A percentile compares a stretch with the other conserved stretches of the same genome.
These are phyloP conservation scores for Mortierella sp. DNA, from an alignment of 371 early-diverging fungal genomes.

Conservation along the genomic window DNA sequence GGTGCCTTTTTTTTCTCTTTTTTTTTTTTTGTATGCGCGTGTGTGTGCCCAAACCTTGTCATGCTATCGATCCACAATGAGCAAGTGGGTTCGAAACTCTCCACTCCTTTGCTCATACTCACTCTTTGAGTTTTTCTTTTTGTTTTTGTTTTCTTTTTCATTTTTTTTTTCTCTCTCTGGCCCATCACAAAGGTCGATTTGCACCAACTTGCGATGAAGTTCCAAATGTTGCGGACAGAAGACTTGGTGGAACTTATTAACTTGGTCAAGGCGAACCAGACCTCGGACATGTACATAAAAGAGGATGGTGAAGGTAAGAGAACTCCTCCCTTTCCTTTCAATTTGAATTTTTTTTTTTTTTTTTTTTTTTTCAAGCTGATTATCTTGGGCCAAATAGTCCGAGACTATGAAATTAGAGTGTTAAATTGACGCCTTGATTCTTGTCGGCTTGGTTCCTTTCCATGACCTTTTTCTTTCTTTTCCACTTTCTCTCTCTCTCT, in stretches of 20 bases:
- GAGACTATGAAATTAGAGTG: too few relatives aligned
- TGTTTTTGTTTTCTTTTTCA: neutral
- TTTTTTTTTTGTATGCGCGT: too few relatives aligned
- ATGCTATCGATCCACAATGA: too few relatives aligned
- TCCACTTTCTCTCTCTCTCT: neutral
- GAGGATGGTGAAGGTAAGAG: constrained; percentile 55
- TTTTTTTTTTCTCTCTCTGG: neutral
- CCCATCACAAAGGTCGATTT: constrained; percentile 31
- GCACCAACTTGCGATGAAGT: constrained; percentile 50
- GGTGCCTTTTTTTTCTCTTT: neutral
- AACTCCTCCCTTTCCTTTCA: neutral
- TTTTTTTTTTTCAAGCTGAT: neutral
- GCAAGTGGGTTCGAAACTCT: neutral
- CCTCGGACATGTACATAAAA: constrained; percentile 54
- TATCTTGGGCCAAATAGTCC: too few relatives aligned
- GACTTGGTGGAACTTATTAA: constrained; percentile 53
- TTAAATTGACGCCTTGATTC: too few relatives aligned
- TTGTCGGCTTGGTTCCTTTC: neutral
- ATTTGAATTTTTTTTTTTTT: neutral
- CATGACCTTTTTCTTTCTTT: too few relatives aligned
- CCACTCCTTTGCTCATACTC: neutral
- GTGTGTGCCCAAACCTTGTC: too few relatives aligned
- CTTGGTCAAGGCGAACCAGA: constrained; percentile 50
- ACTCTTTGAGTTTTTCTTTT: neutral
- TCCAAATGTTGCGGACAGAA: constrained; percentile 46